Evolutionary conservation across 495 filamentous ascomycete species (phyloP).

Genomic region (Podospora pseudoanserina): DNA sequence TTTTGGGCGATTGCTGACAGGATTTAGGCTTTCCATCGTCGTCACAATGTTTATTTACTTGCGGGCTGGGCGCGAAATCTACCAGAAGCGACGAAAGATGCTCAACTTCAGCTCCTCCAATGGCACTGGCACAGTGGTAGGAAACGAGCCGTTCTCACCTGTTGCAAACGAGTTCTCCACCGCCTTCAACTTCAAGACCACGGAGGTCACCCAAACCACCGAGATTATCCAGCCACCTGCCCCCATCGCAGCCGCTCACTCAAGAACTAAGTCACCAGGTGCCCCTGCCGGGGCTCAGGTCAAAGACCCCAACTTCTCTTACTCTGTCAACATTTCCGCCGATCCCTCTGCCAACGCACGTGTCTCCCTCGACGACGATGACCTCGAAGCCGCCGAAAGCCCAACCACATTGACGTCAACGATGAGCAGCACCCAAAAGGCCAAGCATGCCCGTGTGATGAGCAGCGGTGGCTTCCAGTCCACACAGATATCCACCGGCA

Average conservation of each 20-base stretch:
- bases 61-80: slow-evolving; percentile 68
- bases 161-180: slow-evolving; percentile 14
- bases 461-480: not conserved
- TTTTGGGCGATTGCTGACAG: not conserved
- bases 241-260: slow-evolving; percentile 23
- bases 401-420: not conserved
- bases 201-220: slow-evolving; percentile 51
- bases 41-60: slow-evolving; percentile 72
- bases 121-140: slow-evolving; percentile 15
- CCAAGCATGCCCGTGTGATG: slow-evolving; percentile 1
- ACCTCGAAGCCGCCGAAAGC: slow-evolving; percentile 15
- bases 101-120: slow-evolving; percentile 39
- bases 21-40: slow-evolving; percentile 56
- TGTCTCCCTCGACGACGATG: slow-evolving; percentile 15
- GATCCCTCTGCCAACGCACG: slow-evolving; percentile 23
- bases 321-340: slow-evolving; percentile 49
- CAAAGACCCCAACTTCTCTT: slow-evolving; percentile 30
- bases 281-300: slow-evolving; percentile 1
- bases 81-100: slow-evolving; percentile 48
- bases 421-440: not conserved
- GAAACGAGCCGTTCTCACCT: slow-evolving; percentile 14
- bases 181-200: slow-evolving; percentile 54
- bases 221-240: slow-evolving; percentile 34
- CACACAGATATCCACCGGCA: slow-evolving; percentile 9
- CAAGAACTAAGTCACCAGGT: slow-evolving; percentile 1